Base-by-base conservation (phyloP, 164 flowering plant genomes). In the Tetracentron sinense region DNA sequence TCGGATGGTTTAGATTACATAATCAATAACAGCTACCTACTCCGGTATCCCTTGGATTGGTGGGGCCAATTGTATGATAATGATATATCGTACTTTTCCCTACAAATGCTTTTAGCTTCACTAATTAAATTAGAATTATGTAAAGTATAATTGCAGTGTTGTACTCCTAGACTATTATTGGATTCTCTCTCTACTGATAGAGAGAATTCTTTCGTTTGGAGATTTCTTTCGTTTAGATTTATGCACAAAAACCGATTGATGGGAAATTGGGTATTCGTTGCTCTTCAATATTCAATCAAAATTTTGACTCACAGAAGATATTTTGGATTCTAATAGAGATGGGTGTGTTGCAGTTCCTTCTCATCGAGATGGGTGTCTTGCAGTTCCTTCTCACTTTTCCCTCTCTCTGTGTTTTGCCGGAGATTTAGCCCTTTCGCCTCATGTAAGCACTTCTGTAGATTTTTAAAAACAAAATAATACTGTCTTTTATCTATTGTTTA, bases 241-340 rank as follows among this genome's bases (percentile, higher is more conserved):
- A 56, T 56, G 54, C 61, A 22, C 55, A 22, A 25, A 66, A 60
- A 72, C 15, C 70, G 74, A 61, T 71, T 74, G 79, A 76, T 76
- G 78, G n/a, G n/a, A n/a, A n/a, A n/a, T n/a, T n/a, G n/a, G 67
- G 73, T 42, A 67, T 76, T 38, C 46, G 69, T 63, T 64, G 4
- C 30, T 42, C 44, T n/a, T 65, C 64, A 25, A 12, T 63, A 68
- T 68, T 68, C 74, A 72, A 68, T 75, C 77, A 49, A 63, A 61
- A 42, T 49, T 42, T 8, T 16, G 50, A 17, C 46, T 49, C 63
- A 7, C 23, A 25, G 15, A 2, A 72, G 72, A 80, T 68, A 65
- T 72, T 70, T 75, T 67, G 15, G 6, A 10, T 1, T 28, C 33
- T 61, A 20, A 15, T 29, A n/a, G 46, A 53, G 31, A 28, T 15